Percentiles rank a stretch among this genome's conserved stretches.
phyloP scores from a whole-genome alignment of 192 early-diverging fungal species.

The Dissophora ornata region DNA sequence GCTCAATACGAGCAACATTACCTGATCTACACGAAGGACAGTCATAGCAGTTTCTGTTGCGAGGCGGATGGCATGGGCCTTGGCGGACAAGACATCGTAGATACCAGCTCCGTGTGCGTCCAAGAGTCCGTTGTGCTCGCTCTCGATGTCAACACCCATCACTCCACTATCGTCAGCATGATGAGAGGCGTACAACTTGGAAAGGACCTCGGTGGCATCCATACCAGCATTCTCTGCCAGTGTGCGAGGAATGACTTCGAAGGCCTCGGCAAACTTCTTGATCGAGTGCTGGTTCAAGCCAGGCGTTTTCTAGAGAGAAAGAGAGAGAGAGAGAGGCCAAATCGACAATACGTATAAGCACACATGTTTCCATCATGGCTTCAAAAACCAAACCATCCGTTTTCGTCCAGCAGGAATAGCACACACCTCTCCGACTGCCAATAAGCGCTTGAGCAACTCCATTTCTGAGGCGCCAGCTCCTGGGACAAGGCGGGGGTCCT shows the following conservation, averaged over 20 bases:
- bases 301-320: constrained; percentile 73
- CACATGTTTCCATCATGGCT: not conserved
- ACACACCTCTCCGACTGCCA: constrained; percentile 75
- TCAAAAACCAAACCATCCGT: too few species aligned
- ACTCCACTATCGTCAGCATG: constrained; percentile 65
- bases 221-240: constrained; percentile 95
- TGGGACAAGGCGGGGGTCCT: constrained; percentile 85
- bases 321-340: not conserved
- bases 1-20: too few species aligned
- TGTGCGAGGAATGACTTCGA: constrained; percentile 95
- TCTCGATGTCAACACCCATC: constrained; percentile 90
- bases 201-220: constrained; percentile 92
- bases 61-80: constrained; percentile 90
- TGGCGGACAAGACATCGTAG: constrained; percentile 83
- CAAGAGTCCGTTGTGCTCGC: constrained; percentile 71
- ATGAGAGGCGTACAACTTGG: constrained; percentile 93
- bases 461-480: constrained; percentile 97
- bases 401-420: too few species aligned
- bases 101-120: constrained; percentile 83
- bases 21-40: constrained; percentile 95
- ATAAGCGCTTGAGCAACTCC: constrained; percentile 86
- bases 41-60: constrained; percentile 94
- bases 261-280: constrained; percentile 93
- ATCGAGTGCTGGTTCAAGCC: constrained; percentile 97
- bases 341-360: not conserved